Percentiles rank a stretch among this genome's conserved stretches.
These are phyloP conservation scores for Talaromyces sp. DNA, from an alignment of 2,329 filamentous ascomycete genomes.

Conservation along the genomic window DNA sequence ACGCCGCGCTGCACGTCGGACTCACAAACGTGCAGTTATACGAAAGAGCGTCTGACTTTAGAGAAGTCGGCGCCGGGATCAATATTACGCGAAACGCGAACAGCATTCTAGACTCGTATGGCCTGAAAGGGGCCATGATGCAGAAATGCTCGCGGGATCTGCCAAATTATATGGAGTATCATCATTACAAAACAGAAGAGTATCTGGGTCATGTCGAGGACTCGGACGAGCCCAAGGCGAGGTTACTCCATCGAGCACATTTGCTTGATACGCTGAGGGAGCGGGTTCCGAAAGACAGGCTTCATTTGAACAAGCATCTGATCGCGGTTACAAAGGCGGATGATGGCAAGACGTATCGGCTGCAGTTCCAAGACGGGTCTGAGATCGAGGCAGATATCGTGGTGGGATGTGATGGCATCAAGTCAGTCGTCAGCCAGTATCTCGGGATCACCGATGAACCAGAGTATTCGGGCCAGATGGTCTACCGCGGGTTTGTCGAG, in stretches of 20 bases:
- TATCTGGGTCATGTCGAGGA: conserved; percentile 27
- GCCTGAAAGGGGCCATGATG: conserved; percentile 25
- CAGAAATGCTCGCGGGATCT: conserved; percentile 29
- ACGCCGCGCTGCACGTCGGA: conserved; percentile 23
- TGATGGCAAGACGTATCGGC: conserved; percentile 1
- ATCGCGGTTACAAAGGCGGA: neutral
- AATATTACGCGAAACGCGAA: conserved; percentile 34
- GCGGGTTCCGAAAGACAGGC: conserved; percentile 20
- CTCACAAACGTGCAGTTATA: conserved; percentile 29
- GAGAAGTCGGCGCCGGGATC: conserved; percentile 34
- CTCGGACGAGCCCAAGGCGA: conserved; percentile 20
- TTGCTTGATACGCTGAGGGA: conserved; percentile 32
- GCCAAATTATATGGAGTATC: conserved; percentile 27
- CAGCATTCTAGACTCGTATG: conserved; percentile 28
- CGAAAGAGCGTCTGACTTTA: conserved; percentile 33
- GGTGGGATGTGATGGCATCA: conserved; percentile 17
- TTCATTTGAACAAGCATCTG: conserved; percentile 23
- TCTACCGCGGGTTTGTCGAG: conserved; percentile 32
- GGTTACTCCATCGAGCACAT: conserved; percentile 28
- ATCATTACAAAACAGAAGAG: conserved; percentile 21
- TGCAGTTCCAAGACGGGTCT: conserved; percentile 12
- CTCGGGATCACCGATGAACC: conserved; percentile 24
- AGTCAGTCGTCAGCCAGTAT: conserved; percentile 15
- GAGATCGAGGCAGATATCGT: conserved; percentile 13
- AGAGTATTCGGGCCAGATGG: conserved; percentile 32